A percentile compares a stretch with the other conserved stretches of the same genome.
These are phyloP conservation scores for Talaromyces marneffei DNA, from an alignment of 2,329 filamentous ascomycete species.

Conservation along the genomic window DNA sequence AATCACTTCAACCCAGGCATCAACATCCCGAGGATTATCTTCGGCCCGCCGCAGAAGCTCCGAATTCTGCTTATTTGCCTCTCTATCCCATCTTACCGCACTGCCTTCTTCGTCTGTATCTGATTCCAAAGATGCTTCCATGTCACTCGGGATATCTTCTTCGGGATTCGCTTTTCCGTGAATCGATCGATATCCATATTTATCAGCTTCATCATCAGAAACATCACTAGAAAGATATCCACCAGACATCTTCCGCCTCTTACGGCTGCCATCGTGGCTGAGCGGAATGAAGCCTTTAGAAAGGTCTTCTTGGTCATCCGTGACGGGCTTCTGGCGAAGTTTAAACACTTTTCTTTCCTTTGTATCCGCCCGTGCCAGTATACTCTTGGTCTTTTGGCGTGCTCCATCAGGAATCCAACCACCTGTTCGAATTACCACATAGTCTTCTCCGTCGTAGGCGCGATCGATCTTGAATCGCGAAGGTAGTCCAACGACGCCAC, in stretches of 20 bases:
- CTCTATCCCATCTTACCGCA: constrained; percentile 38
- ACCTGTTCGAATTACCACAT: constrained; percentile 31
- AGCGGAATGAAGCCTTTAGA: constrained; percentile 32
- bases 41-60: constrained; percentile 60
- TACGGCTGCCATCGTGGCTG: constrained; percentile 24
- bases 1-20: constrained; percentile 73
- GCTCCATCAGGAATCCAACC: constrained; percentile 34
- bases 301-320: constrained; percentile 18
- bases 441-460: constrained; percentile 44
- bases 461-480: constrained; percentile 61
- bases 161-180: constrained; percentile 54
- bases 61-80: constrained; percentile 40
- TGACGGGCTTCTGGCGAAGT: constrained; percentile 20
- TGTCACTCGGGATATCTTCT: constrained; percentile 42
- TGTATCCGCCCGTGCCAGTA: constrained; percentile 27
- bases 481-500: constrained; percentile 63
- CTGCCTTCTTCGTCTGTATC: constrained; percentile 38
- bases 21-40: constrained; percentile 59
- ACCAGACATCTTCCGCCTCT: constrained; percentile 35
- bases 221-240: constrained; percentile 17
- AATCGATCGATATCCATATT: constrained; percentile 60
- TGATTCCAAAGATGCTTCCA: constrained; percentile 47
- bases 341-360: constrained; percentile 23
- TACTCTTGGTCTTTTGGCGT: constrained; percentile 43
- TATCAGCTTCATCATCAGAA: constrained; percentile 43